These are phyloP conservation scores for Alternaria metachromatica DNA, from an alignment of 2,329 filamentous ascomycete genomes.

Conservation along the genomic window DNA sequence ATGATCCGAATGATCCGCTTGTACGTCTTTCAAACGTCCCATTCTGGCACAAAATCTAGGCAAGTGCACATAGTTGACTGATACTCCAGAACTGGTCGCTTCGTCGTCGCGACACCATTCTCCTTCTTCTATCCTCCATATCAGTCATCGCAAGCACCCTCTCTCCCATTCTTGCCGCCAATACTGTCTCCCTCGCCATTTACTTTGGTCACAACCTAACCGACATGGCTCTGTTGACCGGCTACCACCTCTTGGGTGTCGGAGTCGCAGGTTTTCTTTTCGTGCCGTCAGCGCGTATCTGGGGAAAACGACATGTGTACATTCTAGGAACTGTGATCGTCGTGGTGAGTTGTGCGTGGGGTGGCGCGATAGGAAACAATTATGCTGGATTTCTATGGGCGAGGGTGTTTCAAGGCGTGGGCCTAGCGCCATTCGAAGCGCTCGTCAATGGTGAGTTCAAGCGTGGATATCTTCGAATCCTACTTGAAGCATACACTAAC, in stretches of 20 bases:
- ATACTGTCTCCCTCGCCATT: slow-evolving; percentile 78
- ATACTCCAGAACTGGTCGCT: slow-evolving; percentile 76
- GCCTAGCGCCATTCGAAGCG: slow-evolving; percentile 86
- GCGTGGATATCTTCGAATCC: background rate
- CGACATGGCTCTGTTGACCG: slow-evolving; percentile 81
- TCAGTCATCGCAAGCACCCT: slow-evolving; percentile 85
- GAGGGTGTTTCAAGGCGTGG: slow-evolving; percentile 84
- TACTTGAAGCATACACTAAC: background rate
- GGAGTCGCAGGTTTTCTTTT: slow-evolving; percentile 83
- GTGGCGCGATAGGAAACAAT: slow-evolving; percentile 69
- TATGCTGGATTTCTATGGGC: slow-evolving; percentile 79
- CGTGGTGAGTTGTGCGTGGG: slow-evolving; percentile 79
- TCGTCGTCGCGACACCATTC: slow-evolving; percentile 83
- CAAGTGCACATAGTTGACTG: background rate
- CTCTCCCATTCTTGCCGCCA: slow-evolving; percentile 85
- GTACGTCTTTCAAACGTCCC: slow-evolving; percentile 48
- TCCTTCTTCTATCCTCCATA: slow-evolving; percentile 76
- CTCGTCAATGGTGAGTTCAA: slow-evolving; percentile 82
- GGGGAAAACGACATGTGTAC: slow-evolving; percentile 91
- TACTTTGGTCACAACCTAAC: slow-evolving; percentile 72
- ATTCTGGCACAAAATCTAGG: background rate
- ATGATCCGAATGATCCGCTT: slow-evolving; percentile 89
- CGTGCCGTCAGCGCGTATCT: slow-evolving; percentile 85
- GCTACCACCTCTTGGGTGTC: slow-evolving; percentile 84
- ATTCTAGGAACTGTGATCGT: slow-evolving; percentile 77